phyloP scores from a whole-genome alignment of 1,139 yeast species.

The Yamadazyma trypodendri region DNA sequence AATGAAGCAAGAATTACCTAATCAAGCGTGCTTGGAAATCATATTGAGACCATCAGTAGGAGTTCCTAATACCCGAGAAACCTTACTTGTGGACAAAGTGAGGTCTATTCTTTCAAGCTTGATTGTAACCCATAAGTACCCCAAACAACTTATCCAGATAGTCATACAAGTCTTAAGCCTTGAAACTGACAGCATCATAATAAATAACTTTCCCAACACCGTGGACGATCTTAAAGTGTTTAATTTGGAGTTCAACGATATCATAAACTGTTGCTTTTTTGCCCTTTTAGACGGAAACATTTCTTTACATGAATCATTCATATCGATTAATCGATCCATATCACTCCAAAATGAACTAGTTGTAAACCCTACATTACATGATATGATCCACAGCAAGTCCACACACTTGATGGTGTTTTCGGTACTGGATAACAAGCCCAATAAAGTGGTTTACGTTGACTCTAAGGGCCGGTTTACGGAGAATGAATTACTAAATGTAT shows the following conservation, averaged over 20 bases:
- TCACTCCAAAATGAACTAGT: slow-evolving; percentile 26
- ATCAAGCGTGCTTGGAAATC: slow-evolving; percentile 75
- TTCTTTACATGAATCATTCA: slow-evolving; percentile 61
- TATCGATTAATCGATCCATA: slow-evolving; percentile 40
- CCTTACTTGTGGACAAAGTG: slow-evolving; percentile 68
- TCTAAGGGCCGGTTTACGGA: slow-evolving; percentile 70
- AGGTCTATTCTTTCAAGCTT: slow-evolving; percentile 60
- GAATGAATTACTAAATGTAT: slow-evolving; percentile 46
- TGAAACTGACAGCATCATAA: slow-evolving; percentile 47
- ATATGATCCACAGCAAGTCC: slow-evolving; percentile 49
- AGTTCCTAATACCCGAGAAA: slow-evolving; percentile 74
- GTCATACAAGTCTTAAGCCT: slow-evolving; percentile 63
- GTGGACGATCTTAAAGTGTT: slow-evolving; percentile 28
- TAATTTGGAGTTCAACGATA: slow-evolving; percentile 62
- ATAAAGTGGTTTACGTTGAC: slow-evolving; percentile 63
- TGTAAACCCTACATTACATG: slow-evolving; percentile 42
- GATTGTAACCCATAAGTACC: slow-evolving; percentile 67
- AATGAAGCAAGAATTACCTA: slow-evolving; percentile 81
- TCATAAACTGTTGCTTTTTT: slow-evolving; percentile 67
- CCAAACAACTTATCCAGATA: slow-evolving; percentile 81
- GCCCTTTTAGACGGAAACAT: slow-evolving; percentile 82
- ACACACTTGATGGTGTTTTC: slow-evolving; percentile 68
- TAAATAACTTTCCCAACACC: slow-evolving; percentile 23
- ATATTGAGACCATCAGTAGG: slow-evolving; percentile 79
- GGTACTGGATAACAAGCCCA: slow-evolving; percentile 49